Base-by-base conservation (phyloP, 2,329 filamentous ascomycete species). In the Verticillium nonalfalfae region DNA sequence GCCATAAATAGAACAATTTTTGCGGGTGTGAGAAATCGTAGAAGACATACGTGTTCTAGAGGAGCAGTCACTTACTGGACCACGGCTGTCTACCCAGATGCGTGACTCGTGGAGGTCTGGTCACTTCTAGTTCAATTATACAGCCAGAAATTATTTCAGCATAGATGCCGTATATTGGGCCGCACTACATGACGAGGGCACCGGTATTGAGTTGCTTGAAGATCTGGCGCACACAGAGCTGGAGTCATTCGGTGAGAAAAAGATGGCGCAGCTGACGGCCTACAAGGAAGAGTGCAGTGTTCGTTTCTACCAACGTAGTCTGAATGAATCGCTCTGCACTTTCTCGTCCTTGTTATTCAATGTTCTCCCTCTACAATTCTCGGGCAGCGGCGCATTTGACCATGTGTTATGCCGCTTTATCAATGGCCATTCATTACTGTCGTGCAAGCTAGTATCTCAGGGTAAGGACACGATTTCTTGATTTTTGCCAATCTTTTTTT, bases 51-150 rank as follows among this genome's bases (percentile, higher is more conserved):
- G 21, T 5, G 15, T n/a, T 9, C 18, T 4, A 26, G 45, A 52
- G 15, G 45, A 52, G 15, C 45, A 26, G 15, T 4, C 15, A 52
- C 45, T 18, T 13, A 13, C 35, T 36, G 9, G n/a, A 3, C 45
- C 15, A 4, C 59, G 21, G 18, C 66, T 70, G 33, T 70, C 66
- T 56, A 33, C 62, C 35, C 63, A 65, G 33, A 76, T 78, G 71
- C 70, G 71, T 38, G 69, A 75, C 4, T 74, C 73, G 6, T 75
- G 73, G 75, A 64, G 34, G 18, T 69, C 63, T 14, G 68, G 69
- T 7, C 66, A 67, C 26, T 76, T 77, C 65, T 76, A 72, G 74
- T 75, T 76, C 58, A 64, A 77, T 55, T 74, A 70, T 64, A 72
- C 69, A 15, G 31, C 55, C 4, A 35, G 55, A 14, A 57, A 36